phyloP scores from a whole-genome alignment of 202 grass and related monocot genomes.

The Zoysia matrella region DNA sequence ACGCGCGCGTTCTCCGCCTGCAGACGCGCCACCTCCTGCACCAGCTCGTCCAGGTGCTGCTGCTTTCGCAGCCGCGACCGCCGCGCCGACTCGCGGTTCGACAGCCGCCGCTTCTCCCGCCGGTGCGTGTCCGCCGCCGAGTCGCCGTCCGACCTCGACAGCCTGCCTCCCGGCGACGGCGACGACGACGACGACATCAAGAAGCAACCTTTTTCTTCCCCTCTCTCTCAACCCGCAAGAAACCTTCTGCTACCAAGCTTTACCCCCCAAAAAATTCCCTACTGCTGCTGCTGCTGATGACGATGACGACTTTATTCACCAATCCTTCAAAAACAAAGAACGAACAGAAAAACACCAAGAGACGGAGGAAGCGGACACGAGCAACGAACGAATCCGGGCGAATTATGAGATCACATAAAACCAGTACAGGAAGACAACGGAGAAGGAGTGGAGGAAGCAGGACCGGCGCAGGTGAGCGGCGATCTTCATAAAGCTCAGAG shows the following conservation, averaged over 20 bases:
- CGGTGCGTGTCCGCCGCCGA: conserved; percentile 51
- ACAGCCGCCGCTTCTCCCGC: conserved; percentile 84
- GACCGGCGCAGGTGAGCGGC: conserved; percentile 65
- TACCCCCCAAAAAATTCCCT: background rate
- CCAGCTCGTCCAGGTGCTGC: conserved; percentile 84
- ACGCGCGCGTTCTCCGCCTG: conserved; percentile 68
- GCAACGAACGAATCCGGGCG: conserved; percentile 22
- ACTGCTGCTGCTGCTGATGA: conserved; percentile 20
- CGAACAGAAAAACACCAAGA: background rate
- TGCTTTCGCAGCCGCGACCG: conserved; percentile 49
- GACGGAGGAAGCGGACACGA: conserved; percentile 2
- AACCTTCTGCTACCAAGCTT: background rate
- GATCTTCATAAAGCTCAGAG: conserved; percentile 85
- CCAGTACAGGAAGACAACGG: conserved; percentile 17
- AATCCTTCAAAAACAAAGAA: conserved; percentile 14
- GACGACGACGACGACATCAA: conserved; percentile 49
- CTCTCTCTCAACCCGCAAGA: background rate
- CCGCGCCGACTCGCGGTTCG: conserved; percentile 92
- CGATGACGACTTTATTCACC: conserved; percentile 30
- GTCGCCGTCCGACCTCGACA: conserved; percentile 66
- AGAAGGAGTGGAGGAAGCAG: conserved; percentile 94
- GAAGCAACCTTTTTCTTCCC: background rate
- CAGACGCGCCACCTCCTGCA: conserved; percentile 67
- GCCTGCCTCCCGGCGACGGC: conserved; percentile 40
- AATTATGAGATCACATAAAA: conserved; percentile 95